These are phyloP conservation scores for Sugiyamaella neomexicana DNA, from an alignment of 1,139 yeast species.

Conservation along the genomic window DNA sequence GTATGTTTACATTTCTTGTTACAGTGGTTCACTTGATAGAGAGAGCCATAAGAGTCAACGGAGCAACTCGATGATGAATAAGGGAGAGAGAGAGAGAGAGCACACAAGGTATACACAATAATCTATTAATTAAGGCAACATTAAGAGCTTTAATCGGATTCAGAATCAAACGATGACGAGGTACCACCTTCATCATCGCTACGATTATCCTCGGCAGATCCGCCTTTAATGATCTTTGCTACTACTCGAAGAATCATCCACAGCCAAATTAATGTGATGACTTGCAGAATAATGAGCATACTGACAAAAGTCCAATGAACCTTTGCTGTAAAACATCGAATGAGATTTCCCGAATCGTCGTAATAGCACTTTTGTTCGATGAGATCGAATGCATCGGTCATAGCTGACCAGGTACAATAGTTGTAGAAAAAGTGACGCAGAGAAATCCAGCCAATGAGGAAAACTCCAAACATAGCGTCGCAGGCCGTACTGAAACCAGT, in stretches of 20 bases:
- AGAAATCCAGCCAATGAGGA: constrained; percentile 66
- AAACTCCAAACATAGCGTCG: constrained; percentile 67
- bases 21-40: too few species aligned
- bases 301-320: constrained; percentile 54
- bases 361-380: constrained; percentile 33
- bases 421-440: constrained; percentile 76
- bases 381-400: constrained; percentile 32
- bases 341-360: constrained; percentile 31
- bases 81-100: too few species aligned
- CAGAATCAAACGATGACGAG: neutral
- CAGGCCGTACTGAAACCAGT: constrained; percentile 60
- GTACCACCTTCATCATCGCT: constrained; percentile 68
- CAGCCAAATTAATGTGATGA: constrained; percentile 72
- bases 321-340: constrained; percentile 59
- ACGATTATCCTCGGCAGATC: constrained; percentile 77
- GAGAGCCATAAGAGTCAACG: neutral
- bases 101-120: neutral
- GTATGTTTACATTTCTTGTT: constrained; percentile 7
- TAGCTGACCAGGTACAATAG: constrained; percentile 53
- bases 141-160: neutral
- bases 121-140: neutral
- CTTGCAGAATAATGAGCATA: constrained; percentile 65
- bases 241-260: constrained; percentile 70
- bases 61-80: too few species aligned
- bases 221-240: constrained; percentile 65